phyloP scores from a whole-genome alignment of 2,329 filamentous ascomycete genomes.

The Colletotrichum cuscutae region DNA sequence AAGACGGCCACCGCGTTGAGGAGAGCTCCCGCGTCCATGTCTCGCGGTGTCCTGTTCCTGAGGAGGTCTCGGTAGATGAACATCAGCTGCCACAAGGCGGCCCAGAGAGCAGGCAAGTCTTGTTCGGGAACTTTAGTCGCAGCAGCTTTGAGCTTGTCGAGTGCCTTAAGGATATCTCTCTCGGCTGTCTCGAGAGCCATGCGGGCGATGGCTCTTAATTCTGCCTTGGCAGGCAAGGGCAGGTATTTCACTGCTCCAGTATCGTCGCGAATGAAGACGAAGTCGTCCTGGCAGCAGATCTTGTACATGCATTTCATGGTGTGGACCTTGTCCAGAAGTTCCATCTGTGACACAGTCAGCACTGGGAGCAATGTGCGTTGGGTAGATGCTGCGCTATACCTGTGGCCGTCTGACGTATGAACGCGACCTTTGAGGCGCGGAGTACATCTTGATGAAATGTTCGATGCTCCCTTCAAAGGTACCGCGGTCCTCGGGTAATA shows the following conservation, averaged over 20 bases:
- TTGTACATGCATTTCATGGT: conserved; percentile 61
- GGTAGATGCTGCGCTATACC: neutral
- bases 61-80: too few species aligned
- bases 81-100: too few species aligned
- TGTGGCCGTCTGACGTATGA: neutral
- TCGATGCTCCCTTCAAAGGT: neutral
- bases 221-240: too few species aligned
- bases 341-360: conserved; percentile 22
- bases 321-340: conserved; percentile 55
- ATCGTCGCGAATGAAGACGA: neutral
- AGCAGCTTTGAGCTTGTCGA: too few species aligned
- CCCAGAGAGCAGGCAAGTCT: too few species aligned
- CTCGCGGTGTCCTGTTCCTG: too few species aligned
- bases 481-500: neutral
- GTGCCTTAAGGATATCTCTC: too few species aligned
- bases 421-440: neutral
- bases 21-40: conserved; percentile 14
- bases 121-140: too few species aligned
- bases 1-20: conserved; percentile 38
- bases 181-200: too few species aligned
- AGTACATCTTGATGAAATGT: conserved; percentile 3
- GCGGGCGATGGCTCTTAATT: too few species aligned
- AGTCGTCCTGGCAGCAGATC: conserved; percentile 53
- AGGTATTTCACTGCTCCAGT: conserved; percentile 1
- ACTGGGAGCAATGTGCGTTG: neutral